Evolutionary conservation across 108 stramenopile genomes (phyloP).

Genomic region (Nitzschia palea): DNA sequence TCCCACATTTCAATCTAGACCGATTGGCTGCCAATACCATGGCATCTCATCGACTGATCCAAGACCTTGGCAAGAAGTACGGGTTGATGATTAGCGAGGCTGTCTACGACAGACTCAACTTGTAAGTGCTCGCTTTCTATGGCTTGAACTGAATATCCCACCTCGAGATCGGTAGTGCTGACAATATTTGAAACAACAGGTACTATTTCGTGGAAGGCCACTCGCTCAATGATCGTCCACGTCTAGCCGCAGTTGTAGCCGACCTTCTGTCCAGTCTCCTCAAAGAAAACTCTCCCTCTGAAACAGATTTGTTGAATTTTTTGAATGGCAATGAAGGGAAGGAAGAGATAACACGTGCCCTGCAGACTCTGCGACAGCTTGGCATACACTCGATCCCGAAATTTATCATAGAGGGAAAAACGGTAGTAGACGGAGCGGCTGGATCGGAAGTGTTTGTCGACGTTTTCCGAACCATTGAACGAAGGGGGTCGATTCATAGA

Average conservation of each 20-base stretch:
- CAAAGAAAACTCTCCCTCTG: slow-evolving; percentile 7
- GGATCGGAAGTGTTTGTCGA: slow-evolving; percentile 53
- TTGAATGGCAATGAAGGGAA: slow-evolving; percentile 66
- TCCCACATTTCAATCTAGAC: slow-evolving; percentile 86
- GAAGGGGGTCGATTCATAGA: slow-evolving; percentile 43
- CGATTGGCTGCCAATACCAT: slow-evolving; percentile 81
- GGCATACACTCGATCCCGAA: slow-evolving; percentile 84
- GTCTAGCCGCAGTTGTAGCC: slow-evolving; percentile 50
- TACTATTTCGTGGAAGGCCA: slow-evolving; percentile 75
- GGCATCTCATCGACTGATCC: slow-evolving; percentile 85
- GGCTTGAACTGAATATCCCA: neutral
- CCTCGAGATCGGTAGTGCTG: no score
- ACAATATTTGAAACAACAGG: no score
- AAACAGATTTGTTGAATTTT: slow-evolving; percentile 56
- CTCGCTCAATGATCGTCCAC: slow-evolving; percentile 61
- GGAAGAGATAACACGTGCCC: slow-evolving; percentile 61
- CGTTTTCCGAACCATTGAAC: slow-evolving; percentile 74
- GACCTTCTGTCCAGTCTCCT: slow-evolving; percentile 41
- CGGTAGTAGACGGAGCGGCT: slow-evolving; percentile 79
- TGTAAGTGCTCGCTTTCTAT: slow-evolving; percentile 34
- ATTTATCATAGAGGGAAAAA: slow-evolving; percentile 80
- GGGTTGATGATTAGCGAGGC: slow-evolving; percentile 72
- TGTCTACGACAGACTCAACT: slow-evolving; percentile 75
- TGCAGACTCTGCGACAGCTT: slow-evolving; percentile 45
- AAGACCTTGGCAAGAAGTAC: slow-evolving; percentile 71